A percentile compares a stretch with the other conserved stretches of the same genome.
These are phyloP conservation scores for Lentinus polychrous DNA, from an alignment of 1,284 basidiomycete genomes.

Conservation along the genomic window DNA sequence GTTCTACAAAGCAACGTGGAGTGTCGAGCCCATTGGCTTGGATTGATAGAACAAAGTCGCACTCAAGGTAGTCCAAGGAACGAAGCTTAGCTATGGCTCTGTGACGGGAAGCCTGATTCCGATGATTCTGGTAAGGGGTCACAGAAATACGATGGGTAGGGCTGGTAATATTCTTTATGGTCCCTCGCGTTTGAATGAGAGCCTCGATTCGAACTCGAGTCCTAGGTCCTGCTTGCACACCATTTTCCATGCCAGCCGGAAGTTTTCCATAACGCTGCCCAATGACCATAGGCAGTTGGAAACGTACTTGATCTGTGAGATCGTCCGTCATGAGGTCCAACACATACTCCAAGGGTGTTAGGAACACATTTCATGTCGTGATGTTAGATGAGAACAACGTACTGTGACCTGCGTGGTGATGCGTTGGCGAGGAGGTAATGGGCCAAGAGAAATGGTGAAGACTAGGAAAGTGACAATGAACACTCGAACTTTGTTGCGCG, in stretches of 20 bases:
- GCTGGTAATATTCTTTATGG: constrained; percentile 7
- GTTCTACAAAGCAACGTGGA: constrained; percentile 50
- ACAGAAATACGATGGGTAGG: constrained; percentile 10
- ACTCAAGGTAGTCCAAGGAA: constrained; percentile 8
- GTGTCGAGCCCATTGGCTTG: constrained; percentile 31
- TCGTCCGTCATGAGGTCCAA: constrained; percentile 41
- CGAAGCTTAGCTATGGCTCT: constrained; percentile 1
- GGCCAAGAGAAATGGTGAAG: constrained; percentile 51
- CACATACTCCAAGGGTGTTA: constrained; percentile 24
- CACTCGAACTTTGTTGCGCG: neutral
- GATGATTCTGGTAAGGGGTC: constrained; percentile 3
- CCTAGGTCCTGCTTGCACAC: constrained; percentile 10
- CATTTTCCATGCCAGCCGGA: constrained; percentile 28
- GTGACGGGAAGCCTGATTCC: constrained; percentile 2
- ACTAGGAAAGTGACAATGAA: neutral
- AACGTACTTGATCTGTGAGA: constrained; percentile 37
- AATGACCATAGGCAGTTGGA: constrained; percentile 43
- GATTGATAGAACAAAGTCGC: constrained; percentile 11
- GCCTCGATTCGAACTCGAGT: constrained; percentile 8
- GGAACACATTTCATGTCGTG: constrained; percentile 25
- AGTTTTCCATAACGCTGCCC: constrained; percentile 44
- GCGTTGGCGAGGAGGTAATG: constrained; percentile 34
- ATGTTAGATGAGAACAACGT: constrained; percentile 18
- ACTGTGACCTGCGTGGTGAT: constrained; percentile 33
- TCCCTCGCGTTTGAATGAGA: constrained; percentile 9